These are phyloP conservation scores for Pilobolus umbonatus DNA, from an alignment of 192 early-diverging fungal species.

Conservation along the genomic window DNA sequence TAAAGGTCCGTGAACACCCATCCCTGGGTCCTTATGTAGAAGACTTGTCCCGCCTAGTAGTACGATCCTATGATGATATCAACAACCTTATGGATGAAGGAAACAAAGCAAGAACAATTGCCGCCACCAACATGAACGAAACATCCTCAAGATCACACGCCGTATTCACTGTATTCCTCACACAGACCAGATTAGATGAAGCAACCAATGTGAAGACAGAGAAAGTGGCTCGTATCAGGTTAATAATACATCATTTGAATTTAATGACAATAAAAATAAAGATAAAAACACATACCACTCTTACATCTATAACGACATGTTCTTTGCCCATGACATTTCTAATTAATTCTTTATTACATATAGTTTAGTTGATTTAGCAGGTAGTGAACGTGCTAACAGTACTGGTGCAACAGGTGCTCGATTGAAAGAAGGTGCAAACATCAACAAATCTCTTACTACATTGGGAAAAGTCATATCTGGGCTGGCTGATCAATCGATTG, in stretches of 20 bases:
- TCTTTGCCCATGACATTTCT: not conserved
- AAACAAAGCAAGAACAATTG: constrained; percentile 81
- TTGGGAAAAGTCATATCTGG: constrained; percentile 93
- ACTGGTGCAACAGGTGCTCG: constrained; percentile 82
- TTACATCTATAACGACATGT: too few species aligned
- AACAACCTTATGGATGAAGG: constrained; percentile 72
- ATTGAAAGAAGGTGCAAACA: constrained; percentile 89
- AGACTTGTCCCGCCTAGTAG: constrained; percentile 81
- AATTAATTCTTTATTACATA: not conserved
- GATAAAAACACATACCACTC: too few species aligned
- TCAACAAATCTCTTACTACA: constrained; percentile 88
- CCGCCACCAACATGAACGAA: constrained; percentile 93
- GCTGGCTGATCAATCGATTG: constrained; percentile 67
- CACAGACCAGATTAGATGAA: constrained; percentile 52
- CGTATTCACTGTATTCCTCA: constrained; percentile 73
- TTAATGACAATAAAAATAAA: not conserved
- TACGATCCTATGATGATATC: constrained; percentile 64
- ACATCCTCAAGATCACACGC: constrained; percentile 85
- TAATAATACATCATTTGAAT: not conserved
- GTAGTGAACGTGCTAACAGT: constrained; percentile 86
- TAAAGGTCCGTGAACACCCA: constrained; percentile 81
- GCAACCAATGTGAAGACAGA: constrained; percentile 56
- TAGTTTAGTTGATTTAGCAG: constrained; percentile 88
- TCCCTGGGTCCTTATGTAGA: constrained; percentile 84
- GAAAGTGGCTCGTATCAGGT: constrained; percentile 65